Conservation (phyloP, 2,329 filamentous ascomycete species). For the Arthrobotrys conoides region DNA sequence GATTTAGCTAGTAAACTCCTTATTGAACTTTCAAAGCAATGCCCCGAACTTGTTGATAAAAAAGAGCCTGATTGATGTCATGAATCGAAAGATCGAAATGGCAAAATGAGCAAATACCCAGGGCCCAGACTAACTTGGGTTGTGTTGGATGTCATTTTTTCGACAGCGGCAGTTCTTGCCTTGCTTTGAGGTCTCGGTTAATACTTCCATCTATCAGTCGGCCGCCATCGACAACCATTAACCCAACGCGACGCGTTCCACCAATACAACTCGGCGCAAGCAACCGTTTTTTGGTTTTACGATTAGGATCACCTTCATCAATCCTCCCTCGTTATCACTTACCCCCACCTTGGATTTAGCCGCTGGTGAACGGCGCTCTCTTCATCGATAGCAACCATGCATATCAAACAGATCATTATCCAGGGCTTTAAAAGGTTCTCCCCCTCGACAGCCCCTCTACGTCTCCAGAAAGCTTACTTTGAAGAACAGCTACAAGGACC, state of each 20-base stretch:
- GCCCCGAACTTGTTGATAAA: background rate
- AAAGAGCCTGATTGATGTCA: slow-evolving; percentile 35
- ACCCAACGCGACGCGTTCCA: slow-evolving; percentile 59
- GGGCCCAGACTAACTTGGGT: slow-evolving; percentile 21
- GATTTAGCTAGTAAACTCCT: background rate
- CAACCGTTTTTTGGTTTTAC: slow-evolving; percentile 29
- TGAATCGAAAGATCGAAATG: no score
- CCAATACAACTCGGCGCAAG: slow-evolving; percentile 57
- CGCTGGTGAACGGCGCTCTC: slow-evolving; percentile 61
- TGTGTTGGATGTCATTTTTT: slow-evolving; percentile 61
- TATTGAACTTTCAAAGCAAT: background rate
- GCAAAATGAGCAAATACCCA: background rate
- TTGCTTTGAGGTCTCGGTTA: slow-evolving; percentile 21
- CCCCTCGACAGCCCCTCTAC: slow-evolving; percentile 6
- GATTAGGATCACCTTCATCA: slow-evolving; percentile 43
- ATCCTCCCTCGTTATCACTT: slow-evolving; percentile 11
- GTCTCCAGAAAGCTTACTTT: slow-evolving; percentile 43
- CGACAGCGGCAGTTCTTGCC: slow-evolving; percentile 55
- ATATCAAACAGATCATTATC: slow-evolving; percentile 99
- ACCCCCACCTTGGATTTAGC: slow-evolving; percentile 42
- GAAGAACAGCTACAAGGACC: slow-evolving; percentile 90
- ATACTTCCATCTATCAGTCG: slow-evolving; percentile 18
- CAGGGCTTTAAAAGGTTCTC: slow-evolving; percentile 97
- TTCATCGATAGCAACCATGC: slow-evolving; percentile 74
- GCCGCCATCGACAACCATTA: slow-evolving; percentile 17